Evolutionary conservation across 768 basidiomycete species (phyloP).

Genomic region (Boletus fagicola): DNA sequence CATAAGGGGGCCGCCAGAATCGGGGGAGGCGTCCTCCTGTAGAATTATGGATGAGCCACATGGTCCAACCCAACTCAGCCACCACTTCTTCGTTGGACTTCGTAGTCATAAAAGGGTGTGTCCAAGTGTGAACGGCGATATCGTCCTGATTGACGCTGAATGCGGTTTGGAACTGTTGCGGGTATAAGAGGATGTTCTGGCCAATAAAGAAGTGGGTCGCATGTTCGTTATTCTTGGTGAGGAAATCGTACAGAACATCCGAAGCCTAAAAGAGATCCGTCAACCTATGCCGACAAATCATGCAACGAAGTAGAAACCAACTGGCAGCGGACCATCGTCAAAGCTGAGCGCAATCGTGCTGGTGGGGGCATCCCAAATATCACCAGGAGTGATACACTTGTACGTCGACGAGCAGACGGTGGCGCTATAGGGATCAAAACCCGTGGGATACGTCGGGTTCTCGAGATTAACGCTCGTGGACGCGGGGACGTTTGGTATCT

Average conservation of each 20-base stretch:
- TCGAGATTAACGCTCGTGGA: conserved; percentile 37
- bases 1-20: conserved; percentile 90
- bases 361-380: conserved; percentile 75
- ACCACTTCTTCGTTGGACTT: conserved; percentile 66
- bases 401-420: conserved; percentile 76
- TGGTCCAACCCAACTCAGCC: conserved; percentile 76
- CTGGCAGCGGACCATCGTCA: conserved; percentile 75
- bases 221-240: conserved; percentile 59
- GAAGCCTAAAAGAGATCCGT: conserved; percentile 36
- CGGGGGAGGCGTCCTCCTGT: conserved; percentile 72
- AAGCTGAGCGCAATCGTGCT: conserved; percentile 67
- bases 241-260: conserved; percentile 57
- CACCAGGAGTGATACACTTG: conserved; percentile 59
- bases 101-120: conserved; percentile 80
- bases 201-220: conserved; percentile 93
- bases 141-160: conserved; percentile 41
- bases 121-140: conserved; percentile 52
- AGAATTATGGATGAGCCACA: conserved; percentile 74
- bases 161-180: conserved; percentile 52
- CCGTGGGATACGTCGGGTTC: conserved; percentile 39
- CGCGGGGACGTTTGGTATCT: conserved; percentile 66
- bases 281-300: neutral
- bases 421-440: conserved; percentile 42
- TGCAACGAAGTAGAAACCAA: conserved; percentile 22
- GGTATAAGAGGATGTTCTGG: conserved; percentile 61